Conservation (phyloP, 2,329 filamentous ascomycete genomes). For the Verticillium isaacii region DNA sequence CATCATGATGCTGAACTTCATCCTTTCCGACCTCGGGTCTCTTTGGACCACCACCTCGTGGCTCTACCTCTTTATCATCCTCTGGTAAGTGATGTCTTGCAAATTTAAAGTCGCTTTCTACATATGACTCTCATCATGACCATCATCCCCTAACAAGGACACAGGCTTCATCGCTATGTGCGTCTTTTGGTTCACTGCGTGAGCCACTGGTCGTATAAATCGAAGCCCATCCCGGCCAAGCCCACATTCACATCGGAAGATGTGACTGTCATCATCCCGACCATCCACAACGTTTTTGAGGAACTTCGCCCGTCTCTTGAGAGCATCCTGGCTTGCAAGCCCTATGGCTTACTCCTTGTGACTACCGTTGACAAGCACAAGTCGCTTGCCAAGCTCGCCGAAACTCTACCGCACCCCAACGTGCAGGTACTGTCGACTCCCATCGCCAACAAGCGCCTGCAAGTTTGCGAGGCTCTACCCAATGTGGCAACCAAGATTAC, state of each 20-base stretch:
- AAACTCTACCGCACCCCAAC: slow-evolving; percentile 52
- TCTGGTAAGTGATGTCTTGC: slow-evolving; percentile 38
- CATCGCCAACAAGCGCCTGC: slow-evolving; percentile 92
- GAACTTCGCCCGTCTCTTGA: slow-evolving; percentile 77
- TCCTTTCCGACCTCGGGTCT: slow-evolving; percentile 9
- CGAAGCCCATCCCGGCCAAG: slow-evolving; percentile 74
- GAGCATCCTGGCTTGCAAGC: slow-evolving; percentile 67
- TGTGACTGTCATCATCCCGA: slow-evolving; percentile 92
- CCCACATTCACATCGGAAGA: slow-evolving; percentile 76
- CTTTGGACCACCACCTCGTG: slow-evolving; percentile 11
- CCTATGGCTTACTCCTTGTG: slow-evolving; percentile 74
- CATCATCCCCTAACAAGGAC: slow-evolving; percentile 13
- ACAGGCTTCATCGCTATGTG: slow-evolving; percentile 80
- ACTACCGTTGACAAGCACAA: slow-evolving; percentile 78
- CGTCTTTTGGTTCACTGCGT: slow-evolving; percentile 80
- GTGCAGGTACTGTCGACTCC: slow-evolving; percentile 71
- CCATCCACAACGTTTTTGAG: slow-evolving; percentile 81
- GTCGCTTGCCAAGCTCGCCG: slow-evolving; percentile 62
- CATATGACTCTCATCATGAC: background rate
- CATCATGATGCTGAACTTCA: slow-evolving; percentile 8
- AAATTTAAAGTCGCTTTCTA: background rate
- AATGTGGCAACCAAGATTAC: slow-evolving; percentile 80
- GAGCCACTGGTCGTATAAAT: slow-evolving; percentile 83
- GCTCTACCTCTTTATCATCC: slow-evolving; percentile 13
- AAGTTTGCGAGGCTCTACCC: slow-evolving; percentile 87